phyloP scores from a whole-genome alignment of 805 yeast genomes.

The Jamesozyma gamospora region DNA sequence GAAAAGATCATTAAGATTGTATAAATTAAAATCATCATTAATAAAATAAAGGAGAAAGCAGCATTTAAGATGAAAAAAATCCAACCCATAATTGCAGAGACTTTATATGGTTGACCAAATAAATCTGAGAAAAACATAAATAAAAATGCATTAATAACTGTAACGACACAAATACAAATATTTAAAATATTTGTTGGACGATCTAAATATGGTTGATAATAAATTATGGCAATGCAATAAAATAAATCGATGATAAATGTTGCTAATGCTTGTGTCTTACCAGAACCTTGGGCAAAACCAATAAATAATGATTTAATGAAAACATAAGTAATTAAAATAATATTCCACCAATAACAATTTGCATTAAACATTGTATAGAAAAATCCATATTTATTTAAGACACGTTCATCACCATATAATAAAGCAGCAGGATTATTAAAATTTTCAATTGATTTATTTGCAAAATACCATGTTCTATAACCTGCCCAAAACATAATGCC shows the following conservation, averaged over 20 bases:
- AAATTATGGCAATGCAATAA: constrained; percentile 54
- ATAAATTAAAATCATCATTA: constrained; percentile 61
- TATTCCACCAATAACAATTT: constrained; percentile 72
- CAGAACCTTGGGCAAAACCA: constrained; percentile 67
- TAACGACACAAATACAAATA: constrained; percentile 61
- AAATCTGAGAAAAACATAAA: constrained; percentile 79
- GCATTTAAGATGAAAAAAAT: constrained; percentile 83
- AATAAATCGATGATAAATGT: constrained; percentile 66
- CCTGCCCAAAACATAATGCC: constrained; percentile 56
- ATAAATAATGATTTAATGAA: constrained; percentile 63
- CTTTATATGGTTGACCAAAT: constrained; percentile 74
- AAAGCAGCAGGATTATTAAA: constrained; percentile 79
- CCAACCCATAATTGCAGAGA: constrained; percentile 83
- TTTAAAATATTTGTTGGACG: constrained; percentile 69
- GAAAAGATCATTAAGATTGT: constrained; percentile 52
- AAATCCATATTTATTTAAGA: constrained; percentile 75
- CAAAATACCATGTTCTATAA: constrained; percentile 56
- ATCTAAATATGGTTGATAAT: constrained; percentile 67
- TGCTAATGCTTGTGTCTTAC: constrained; percentile 70
- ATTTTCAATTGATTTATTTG: constrained; percentile 45
- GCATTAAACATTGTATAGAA: constrained; percentile 86
- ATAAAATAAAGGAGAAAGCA: constrained; percentile 68
- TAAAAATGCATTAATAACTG: constrained; percentile 68
- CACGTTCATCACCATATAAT: constrained; percentile 64
- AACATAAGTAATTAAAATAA: constrained; percentile 48